Conservation (phyloP, 257 asterid species). For the Gardenia jasminoides region DNA sequence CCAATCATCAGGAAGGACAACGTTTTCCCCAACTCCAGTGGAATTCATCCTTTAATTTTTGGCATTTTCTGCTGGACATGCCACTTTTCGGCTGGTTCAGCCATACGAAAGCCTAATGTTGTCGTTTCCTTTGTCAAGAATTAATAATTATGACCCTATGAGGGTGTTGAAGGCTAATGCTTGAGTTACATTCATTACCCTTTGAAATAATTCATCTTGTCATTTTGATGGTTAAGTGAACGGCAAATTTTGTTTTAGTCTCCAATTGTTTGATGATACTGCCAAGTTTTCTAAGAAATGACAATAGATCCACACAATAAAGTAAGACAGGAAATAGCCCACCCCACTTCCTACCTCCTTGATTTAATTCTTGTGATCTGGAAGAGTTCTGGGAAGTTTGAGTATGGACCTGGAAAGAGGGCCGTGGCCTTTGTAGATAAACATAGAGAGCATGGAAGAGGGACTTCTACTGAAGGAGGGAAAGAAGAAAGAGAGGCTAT, state of each 20-base stretch:
- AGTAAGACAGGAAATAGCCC: background rate
- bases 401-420: no score
- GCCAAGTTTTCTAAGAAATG: background rate
- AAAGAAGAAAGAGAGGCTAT: no score
- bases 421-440: slow-evolving; percentile 22
- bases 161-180: background rate
- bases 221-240: background rate
- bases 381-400: background rate
- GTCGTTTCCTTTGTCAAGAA: background rate
- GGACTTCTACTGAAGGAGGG: no score
- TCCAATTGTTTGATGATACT: background rate
- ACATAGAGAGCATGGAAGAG: background rate
- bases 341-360: background rate
- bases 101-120: background rate
- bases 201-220: background rate
- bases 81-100: background rate
- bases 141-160: background rate
- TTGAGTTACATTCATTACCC: background rate
- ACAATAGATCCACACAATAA: background rate
- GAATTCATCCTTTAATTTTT: background rate
- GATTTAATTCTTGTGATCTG: background rate
- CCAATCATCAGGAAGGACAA: no score
- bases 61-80: background rate
- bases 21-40: no score
- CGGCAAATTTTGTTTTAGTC: background rate